phyloP scores from a whole-genome alignment of 1,284 basidiomycete species.

The Porogramme epimiltina region DNA sequence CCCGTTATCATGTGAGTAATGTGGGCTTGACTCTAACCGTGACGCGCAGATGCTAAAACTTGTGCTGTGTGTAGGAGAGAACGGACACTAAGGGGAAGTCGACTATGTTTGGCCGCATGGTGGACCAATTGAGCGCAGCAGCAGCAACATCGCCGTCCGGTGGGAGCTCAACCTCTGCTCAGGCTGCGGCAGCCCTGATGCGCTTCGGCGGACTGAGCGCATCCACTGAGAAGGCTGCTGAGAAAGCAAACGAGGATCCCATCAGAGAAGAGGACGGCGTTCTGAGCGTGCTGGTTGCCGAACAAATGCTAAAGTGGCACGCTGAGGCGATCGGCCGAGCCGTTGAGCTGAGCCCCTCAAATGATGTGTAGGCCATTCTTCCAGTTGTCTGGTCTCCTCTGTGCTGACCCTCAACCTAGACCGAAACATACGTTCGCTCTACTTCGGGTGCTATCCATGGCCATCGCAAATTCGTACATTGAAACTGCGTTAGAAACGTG shows the following conservation, averaged over 20 bases:
- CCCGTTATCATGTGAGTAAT: constrained; percentile 82
- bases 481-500: constrained; percentile 93
- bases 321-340: constrained; percentile 93
- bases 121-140: constrained; percentile 85
- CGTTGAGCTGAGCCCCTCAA: constrained; percentile 79
- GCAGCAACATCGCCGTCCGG: constrained; percentile 64
- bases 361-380: constrained; percentile 90
- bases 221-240: constrained; percentile 51
- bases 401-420: constrained; percentile 54
- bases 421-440: constrained; percentile 90
- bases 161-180: constrained; percentile 67
- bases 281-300: constrained; percentile 75
- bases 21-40: not conserved
- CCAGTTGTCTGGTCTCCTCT: too few relatives aligned
- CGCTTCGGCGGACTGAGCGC: constrained; percentile 79
- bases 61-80: constrained; percentile 57
- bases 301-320: constrained; percentile 94
- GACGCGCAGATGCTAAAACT: not conserved
- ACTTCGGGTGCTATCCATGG: constrained; percentile 87
- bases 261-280: constrained; percentile 81
- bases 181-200: constrained; percentile 79
- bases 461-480: constrained; percentile 84
- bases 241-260: constrained; percentile 66
- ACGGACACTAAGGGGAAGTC: constrained; percentile 77
- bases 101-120: constrained; percentile 90